Evolutionary conservation across 2,329 filamentous ascomycete genomes (phyloP).

Genomic region (Ramularia endophylla): DNA sequence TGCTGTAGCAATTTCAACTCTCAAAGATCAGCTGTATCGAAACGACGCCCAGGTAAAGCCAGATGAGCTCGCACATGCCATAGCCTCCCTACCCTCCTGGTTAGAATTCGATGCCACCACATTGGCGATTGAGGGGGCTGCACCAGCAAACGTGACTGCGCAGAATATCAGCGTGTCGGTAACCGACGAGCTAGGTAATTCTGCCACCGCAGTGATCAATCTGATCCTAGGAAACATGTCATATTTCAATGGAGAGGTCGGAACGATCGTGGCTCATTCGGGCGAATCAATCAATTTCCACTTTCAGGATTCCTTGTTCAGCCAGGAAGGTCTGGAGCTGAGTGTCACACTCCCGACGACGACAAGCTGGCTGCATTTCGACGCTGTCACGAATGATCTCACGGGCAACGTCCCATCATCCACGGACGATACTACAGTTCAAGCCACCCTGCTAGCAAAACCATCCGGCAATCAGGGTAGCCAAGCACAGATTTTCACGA

Average conservation of each 20-base stretch:
- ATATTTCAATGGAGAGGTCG: constrained; percentile 40
- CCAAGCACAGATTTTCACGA: constrained; percentile 40
- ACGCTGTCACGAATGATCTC: constrained; percentile 39
- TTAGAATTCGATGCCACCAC: constrained; percentile 58
- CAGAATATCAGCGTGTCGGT: constrained; percentile 58
- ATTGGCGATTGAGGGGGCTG: constrained; percentile 59
- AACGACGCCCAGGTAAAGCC: constrained; percentile 39
- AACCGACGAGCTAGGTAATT: constrained; percentile 54
- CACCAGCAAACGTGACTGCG: constrained; percentile 53
- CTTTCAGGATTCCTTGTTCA: constrained; percentile 41
- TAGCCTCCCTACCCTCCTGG: constrained; percentile 59
- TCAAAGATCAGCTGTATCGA: constrained; percentile 31
- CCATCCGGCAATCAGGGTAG: constrained; percentile 22
- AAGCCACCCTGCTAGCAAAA: constrained; percentile 40
- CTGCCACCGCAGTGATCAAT: constrained; percentile 50
- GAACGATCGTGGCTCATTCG: constrained; percentile 42
- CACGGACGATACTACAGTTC: constrained; percentile 34
- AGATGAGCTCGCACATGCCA: constrained; percentile 47
- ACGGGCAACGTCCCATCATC: constrained; percentile 45
- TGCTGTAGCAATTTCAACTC: constrained; percentile 25
- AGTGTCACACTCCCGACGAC: constrained; percentile 40
- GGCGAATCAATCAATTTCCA: constrained; percentile 46
- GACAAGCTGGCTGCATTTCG: constrained; percentile 46
- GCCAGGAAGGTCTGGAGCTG: constrained; percentile 36
- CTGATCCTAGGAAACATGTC: constrained; percentile 30